Conservation (phyloP, 345 rosid genomes). For the Pelargonium nanum region DNA sequence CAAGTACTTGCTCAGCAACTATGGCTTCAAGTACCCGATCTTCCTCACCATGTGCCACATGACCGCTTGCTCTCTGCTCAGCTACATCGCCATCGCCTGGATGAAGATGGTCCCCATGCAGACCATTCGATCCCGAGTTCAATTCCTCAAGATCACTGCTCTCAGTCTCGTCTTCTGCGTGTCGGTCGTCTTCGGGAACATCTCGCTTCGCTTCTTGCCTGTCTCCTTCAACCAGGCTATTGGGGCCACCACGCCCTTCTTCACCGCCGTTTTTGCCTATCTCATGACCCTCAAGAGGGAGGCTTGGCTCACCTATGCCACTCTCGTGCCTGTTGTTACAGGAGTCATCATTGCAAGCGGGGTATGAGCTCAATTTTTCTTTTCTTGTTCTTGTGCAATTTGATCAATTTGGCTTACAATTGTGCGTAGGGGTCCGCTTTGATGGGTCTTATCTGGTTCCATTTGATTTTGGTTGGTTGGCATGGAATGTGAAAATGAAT, state of each 20-base stretch:
- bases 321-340: constrained; percentile 85
- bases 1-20: constrained; percentile 87
- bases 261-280: constrained; percentile 94
- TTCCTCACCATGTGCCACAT: constrained; percentile 99
- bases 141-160: constrained; percentile 84
- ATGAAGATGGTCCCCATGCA: constrained; percentile 98
- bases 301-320: constrained; percentile 89
- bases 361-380: constrained; percentile 26
- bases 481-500: not conserved
- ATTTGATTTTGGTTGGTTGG: no score
- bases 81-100: constrained; percentile 93
- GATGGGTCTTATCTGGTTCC: not conserved
- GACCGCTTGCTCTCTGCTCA: constrained; percentile 90
- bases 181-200: constrained; percentile 89
- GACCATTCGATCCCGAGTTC: constrained; percentile 78
- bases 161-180: constrained; percentile 84
- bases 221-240: constrained; percentile 91
- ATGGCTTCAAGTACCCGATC: constrained; percentile 97
- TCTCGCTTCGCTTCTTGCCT: constrained; percentile 73
- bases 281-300: constrained; percentile 76
- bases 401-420: not conserved
- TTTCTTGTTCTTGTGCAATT: constrained; percentile 2
- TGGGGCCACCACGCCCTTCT: constrained; percentile 98
- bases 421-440: not conserved
- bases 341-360: constrained; percentile 99